These are phyloP conservation scores for Dothistroma septosporum DNA, from an alignment of 2,329 filamentous ascomycete genomes.

Conservation along the genomic window DNA sequence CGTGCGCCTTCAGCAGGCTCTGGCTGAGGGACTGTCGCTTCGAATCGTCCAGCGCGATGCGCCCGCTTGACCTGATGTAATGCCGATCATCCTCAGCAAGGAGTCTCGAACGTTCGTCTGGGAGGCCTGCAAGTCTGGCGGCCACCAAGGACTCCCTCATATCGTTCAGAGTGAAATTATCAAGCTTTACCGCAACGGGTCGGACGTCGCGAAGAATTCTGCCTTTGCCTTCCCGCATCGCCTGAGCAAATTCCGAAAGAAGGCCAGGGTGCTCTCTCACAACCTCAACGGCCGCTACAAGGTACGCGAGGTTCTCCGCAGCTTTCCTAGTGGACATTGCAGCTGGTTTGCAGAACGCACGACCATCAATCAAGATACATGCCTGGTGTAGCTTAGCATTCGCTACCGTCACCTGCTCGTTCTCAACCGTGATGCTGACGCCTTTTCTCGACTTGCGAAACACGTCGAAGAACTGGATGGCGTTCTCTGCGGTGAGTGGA, in stretches of 20 bases:
- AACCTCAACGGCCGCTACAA: slow-evolving; percentile 37
- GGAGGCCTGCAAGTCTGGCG: slow-evolving; percentile 35
- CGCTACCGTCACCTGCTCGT: slow-evolving; percentile 8
- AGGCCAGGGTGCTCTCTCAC: slow-evolving; percentile 33
- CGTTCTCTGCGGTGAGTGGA: slow-evolving; percentile 38
- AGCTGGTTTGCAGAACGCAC: slow-evolving; percentile 29
- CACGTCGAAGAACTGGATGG: slow-evolving; percentile 37
- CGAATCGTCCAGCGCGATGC: not conserved
- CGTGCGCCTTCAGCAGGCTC: slow-evolving; percentile 15
- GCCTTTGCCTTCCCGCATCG: slow-evolving; percentile 31
- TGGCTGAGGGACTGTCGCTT: slow-evolving; percentile 1
- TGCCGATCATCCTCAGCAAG: slow-evolving; percentile 19
- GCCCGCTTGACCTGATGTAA: not conserved
- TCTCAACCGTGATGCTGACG: slow-evolving; percentile 24
- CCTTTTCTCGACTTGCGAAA: slow-evolving; percentile 24
- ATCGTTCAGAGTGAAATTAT: slow-evolving; percentile 31
- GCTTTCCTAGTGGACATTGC: slow-evolving; percentile 34
- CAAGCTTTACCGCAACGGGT: slow-evolving; percentile 30
- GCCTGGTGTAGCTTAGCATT: slow-evolving; percentile 13
- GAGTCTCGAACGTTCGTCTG: slow-evolving; percentile 28
- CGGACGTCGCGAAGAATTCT: slow-evolving; percentile 32
- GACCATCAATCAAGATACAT: slow-evolving; percentile 31
- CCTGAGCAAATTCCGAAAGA: slow-evolving; percentile 34
- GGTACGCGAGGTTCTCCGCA: slow-evolving; percentile 35
- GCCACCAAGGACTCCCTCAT: slow-evolving; percentile 37